Base-by-base conservation (phyloP, 148 eudicot genomes). In the Dysphania ambrosioides region DNA sequence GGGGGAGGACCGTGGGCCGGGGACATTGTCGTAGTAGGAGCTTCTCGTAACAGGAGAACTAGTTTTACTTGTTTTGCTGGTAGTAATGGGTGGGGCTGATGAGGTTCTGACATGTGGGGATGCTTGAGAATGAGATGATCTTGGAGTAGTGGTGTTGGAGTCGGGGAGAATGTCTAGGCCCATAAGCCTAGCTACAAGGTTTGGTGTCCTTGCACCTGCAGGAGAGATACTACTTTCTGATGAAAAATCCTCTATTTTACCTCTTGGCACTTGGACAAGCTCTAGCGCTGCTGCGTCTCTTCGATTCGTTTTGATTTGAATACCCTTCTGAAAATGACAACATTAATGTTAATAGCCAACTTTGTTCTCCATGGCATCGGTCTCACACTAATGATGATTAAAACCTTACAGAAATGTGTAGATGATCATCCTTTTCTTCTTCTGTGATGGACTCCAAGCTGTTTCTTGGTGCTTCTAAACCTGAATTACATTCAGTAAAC, bases 391-490 rank as follows among this genome's bases (percentile, higher is more conserved):
- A 3, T 47, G 21, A 15, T 11, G 16, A 2, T 47, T 3, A 2
- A 41, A 2, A 27, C 62, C 84, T 85, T 78, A 90, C 95, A 8
- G 86, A 80, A 59, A 85, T 74, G 44, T 71, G 74, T 21, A 78
- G 79, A 70, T 63, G 51, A 59, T 56, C 47, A 6, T 15, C 8
- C 44, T 70, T 66, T 53, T 80, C 78, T 29, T 79, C 81, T 66
- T 77, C 79, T 75, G 74, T 44, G 61, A 74, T 69, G 19, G 78
- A 23, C 66, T 88, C 93, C 84, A 89, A 82, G 77, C 97, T 91
- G 58, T 91, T 91, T 60, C 97, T 85, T 31, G 93, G 91, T 57
- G 91, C 93, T 81, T 87, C 91, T 32, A 87, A 63, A 31, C 91
- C 91, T 79, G 77, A 77, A 19, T 58, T 55, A 64, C 27, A 29